Base-by-base conservation (phyloP, 2,329 filamentous ascomycete species). In the Botryosphaeria dothidea region DNA sequence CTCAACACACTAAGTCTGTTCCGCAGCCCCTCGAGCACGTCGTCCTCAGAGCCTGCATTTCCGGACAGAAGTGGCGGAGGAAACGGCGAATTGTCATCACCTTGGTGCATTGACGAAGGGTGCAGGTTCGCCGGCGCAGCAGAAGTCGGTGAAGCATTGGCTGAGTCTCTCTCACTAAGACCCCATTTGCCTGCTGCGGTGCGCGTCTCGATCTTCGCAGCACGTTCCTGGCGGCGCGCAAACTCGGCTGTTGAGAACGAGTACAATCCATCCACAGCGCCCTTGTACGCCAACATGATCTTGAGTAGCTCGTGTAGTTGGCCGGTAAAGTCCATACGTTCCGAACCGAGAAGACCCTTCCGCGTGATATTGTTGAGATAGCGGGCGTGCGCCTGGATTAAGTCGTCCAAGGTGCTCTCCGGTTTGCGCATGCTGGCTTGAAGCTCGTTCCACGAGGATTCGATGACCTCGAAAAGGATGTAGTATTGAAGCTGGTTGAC, bases 401-500 rank as follows among this genome's bases (percentile, higher is more conserved):
- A 85, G 73, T 98, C 95, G 80, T 99, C 96, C 11, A 99, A 86
- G 0, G 95, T 99, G 73, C 90, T 93, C 69, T 92, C 91, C 15
- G 94, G 92, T 74, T 91, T 92, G 64, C 86, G 88, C 67, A 98
- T 90, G 34, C 91, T 90, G 29, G 87, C 86, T 77, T 97, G 92
- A 2, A 99, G 85, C 73, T 94, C 90, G 67, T 92, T 91, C 96
- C 95, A 99, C 56, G 92, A 95, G 38, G 92, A 90, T 77, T 99
- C 95, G 71, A 99, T 98, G 70, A 99, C 95, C 78, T 99, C 95
- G 73, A 98, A 99, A 9, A 99, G 84, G 70, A 99, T 97, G 77
- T 99, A 99, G 81, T 98, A 97, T 78, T 99, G 95, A 15, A 99
- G 85, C 78, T 99, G 95, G 68, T 92, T 92, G 73, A 98, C 90